Evolutionary conservation across 768 basidiomycete species (phyloP), one percentile per base, ranked within the genome.

Genomic region (Mycena pura): DNA sequence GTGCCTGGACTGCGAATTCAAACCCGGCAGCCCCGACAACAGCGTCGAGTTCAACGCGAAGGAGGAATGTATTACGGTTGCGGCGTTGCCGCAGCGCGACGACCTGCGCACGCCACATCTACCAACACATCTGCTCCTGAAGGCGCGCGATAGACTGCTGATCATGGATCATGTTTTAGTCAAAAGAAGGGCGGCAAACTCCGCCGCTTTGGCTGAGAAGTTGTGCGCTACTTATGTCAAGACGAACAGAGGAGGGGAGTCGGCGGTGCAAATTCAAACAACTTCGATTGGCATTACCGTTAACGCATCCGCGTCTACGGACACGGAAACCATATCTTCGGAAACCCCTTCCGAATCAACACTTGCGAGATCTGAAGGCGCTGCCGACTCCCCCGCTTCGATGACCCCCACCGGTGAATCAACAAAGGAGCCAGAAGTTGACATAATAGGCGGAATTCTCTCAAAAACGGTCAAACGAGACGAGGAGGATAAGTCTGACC

Each of bases 1-100:
- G 19, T 60, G 59, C 29, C 11, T 60, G 10, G 50, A 60, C n/a
- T 60, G 59, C 51, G 36, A 60, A 46, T n/a, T 9, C 41, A 43
- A 48, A 17, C 21, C 19, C 21, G 22, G 43, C 19, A 5, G 15
- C 13, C n/a, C 22, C 7, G 52, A 11, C 6, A 17, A 38, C 27
- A 36, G 22, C 6, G 49, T 50, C 10, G 49, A 50, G 9, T 50
- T 50, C n/a, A 36, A 50, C 34, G 19, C 32, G 15, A 28, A 50
- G 31, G 49, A 50, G 36, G 32, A 36, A 8, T 50, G 49, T 36
- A 36, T 36, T 36, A 36, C 34, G 17, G 24, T 36, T 17, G 28
- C 49, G 14, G 28, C 27, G 27, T 4, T 29, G 36, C 5, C 9
- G 21, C 7, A 8, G 4, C 27, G 49, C 19, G n/a, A 22, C 19